Evolutionary conservation across 2,329 filamentous ascomycete genomes (phyloP), one percentile per base, ranked within the genome.

Genomic region (Fusarium nelsonii): DNA sequence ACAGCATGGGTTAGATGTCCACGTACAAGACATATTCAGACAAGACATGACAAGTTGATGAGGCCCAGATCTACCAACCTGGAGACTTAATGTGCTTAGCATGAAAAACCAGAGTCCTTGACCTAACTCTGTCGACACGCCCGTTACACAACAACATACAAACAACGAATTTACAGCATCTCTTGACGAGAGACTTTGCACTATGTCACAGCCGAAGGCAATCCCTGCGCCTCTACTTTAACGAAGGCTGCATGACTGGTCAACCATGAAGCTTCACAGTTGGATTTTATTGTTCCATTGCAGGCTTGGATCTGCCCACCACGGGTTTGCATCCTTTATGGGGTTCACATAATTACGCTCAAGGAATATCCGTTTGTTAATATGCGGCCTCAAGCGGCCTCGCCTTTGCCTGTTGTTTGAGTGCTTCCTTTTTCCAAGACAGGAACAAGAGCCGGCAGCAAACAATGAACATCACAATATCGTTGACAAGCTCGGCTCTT

Each of bases 131-230:
- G 20, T 34, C 34, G 34, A 49, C 51, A 65, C 55, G n/a, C 49
- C 34, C 16, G 68, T 73, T 61, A 64, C 72, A 74, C 72, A 34
- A 23, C 11, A 18, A 36, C 48, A 46, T 49, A 63, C 48, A 57
- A 54, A 53, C 45, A 58, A 45, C 14, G 45, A 58, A 50, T 57
- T 46, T 56, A 57, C 50, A 65, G 48, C 51, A 60, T 61, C 44
- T 70, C 23, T 62, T 74, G 52, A 66, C 50, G 63, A 73, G 51
- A 69, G 58, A 71, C 60, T 50, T 58, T 61, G 60, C 53, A 60
- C 45, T 60, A 70, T 61, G 63, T 65, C 46, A 71, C 68, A 62
- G 53, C 44, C 64, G 63, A 68, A 60, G 39, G 26, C 23, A 34
- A 50, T 54, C 54, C 46, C 54, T 48, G 23, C 48, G 53, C 65